phyloP scores from a whole-genome alignment of 106 monocot genomes.

The Acorus gramineus region DNA sequence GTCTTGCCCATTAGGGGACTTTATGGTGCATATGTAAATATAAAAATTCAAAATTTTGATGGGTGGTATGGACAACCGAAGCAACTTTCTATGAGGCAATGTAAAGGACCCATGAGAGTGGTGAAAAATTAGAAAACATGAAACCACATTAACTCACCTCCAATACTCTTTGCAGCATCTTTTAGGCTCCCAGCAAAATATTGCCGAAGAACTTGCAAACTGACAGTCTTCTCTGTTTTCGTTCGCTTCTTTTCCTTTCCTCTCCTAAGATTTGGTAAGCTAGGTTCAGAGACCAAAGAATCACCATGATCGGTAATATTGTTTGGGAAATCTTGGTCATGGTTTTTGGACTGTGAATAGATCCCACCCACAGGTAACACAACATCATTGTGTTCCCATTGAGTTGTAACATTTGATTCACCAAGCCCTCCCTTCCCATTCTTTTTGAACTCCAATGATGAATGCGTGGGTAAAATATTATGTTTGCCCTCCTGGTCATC shows the following conservation, averaged over 20 bases:
- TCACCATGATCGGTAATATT: slow-evolving; percentile 2
- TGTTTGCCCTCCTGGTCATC: slow-evolving; percentile 16
- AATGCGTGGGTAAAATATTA: background rate
- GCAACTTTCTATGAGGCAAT: too few species aligned
- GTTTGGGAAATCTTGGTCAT: slow-evolving; percentile 5
- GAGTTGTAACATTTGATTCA: slow-evolving; percentile 20
- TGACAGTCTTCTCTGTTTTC: slow-evolving; percentile 54
- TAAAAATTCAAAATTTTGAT: too few species aligned
- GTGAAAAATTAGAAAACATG: too few species aligned
- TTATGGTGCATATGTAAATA: too few species aligned
- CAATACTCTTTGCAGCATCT: slow-evolving; percentile 75
- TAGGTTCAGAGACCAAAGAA: slow-evolving; percentile 12
- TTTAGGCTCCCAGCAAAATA: slow-evolving; percentile 73
- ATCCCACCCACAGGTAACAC: background rate
- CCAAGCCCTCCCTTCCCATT: slow-evolving; percentile 13
- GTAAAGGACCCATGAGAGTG: too few species aligned
- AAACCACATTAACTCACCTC: slow-evolving; percentile 28
- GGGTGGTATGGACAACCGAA: too few species aligned
- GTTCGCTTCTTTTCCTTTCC: slow-evolving; percentile 29
- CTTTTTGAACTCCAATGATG: slow-evolving; percentile 12
- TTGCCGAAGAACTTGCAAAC: slow-evolving; percentile 58
- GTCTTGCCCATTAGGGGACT: too few species aligned
- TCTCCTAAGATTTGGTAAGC: slow-evolving; percentile 14
- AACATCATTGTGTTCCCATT: slow-evolving; percentile 13
- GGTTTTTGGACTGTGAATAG: slow-evolving; percentile 13